Conservation (phyloP, 2,329 filamentous ascomycete genomes). For the Microascus cirrosus region DNA sequence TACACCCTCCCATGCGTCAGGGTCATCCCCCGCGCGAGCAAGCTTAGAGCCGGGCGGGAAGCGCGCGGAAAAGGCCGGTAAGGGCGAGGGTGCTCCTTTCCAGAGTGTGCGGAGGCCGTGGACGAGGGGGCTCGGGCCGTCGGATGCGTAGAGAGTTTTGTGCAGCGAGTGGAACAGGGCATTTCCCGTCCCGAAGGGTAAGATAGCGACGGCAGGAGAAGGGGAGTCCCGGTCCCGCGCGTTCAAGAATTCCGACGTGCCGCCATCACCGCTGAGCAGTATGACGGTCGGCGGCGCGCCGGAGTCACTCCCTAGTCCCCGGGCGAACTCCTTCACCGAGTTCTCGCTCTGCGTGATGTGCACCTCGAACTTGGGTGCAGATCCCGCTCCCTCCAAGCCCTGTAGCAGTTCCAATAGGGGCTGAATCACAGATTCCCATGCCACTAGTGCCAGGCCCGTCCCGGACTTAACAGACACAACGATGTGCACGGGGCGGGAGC, state of each 20-base stretch:
- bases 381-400: constrained; percentile 6
- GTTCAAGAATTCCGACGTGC: constrained; percentile 73
- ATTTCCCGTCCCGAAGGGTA: constrained; percentile 57
- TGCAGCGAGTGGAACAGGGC: constrained; percentile 53
- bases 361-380: constrained; percentile 30
- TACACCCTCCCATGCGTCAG: constrained; percentile 7
- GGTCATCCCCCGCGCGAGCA: constrained; percentile 23
- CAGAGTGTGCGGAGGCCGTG: constrained; percentile 42
- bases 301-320: constrained; percentile 15
- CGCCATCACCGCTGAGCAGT: constrained; percentile 80
- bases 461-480: constrained; percentile 60
- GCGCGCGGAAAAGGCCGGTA: constrained; percentile 51
- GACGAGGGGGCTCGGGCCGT: constrained; percentile 28
- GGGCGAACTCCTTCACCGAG: constrained; percentile 54
- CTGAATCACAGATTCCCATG: constrained; percentile 3
- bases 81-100: constrained; percentile 34
- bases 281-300: constrained; percentile 44
- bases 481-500: constrained; percentile 38
- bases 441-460: constrained; percentile 34
- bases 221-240: constrained; percentile 19
- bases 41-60: constrained; percentile 48
- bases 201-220: constrained; percentile 28
- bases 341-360: constrained; percentile 52
- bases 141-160: constrained; percentile 37
- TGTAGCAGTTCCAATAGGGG: constrained; percentile 2